phyloP scores from a whole-genome alignment of 106 monocot genomes.

The Agapanthus africanus region DNA sequence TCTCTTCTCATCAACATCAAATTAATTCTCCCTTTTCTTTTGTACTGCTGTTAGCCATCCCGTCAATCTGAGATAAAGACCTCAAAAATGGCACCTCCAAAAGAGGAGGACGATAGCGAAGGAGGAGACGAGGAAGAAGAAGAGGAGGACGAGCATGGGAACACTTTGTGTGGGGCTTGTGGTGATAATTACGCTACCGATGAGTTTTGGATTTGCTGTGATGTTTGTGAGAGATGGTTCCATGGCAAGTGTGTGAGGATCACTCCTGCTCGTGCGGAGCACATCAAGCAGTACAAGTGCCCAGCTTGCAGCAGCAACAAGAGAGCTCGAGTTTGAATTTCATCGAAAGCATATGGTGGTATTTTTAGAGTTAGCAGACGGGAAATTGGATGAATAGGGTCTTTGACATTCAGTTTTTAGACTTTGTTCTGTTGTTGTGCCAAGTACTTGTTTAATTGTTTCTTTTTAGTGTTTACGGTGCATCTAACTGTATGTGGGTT shows the following conservation, averaged over 20 bases:
- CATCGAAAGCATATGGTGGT: not conserved
- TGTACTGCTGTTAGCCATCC: not conserved
- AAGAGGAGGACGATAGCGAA: constrained; percentile 30
- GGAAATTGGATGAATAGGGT: not conserved
- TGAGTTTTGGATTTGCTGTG: constrained; percentile 75
- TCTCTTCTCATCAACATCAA: no score
- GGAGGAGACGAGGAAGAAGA: constrained; percentile 54
- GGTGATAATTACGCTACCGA: constrained; percentile 43
- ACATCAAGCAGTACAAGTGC: constrained; percentile 79
- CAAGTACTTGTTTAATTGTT: not conserved
- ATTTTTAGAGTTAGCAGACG: not conserved
- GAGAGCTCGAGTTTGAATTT: constrained; percentile 19
- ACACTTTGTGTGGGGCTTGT: constrained; percentile 57
- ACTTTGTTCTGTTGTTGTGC: constrained; percentile 1
- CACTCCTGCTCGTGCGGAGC: constrained; percentile 61
- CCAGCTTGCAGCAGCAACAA: constrained; percentile 64
- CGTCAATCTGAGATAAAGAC: constrained; percentile 29
- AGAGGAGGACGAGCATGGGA: constrained; percentile 48
- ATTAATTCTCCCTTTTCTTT: not conserved
- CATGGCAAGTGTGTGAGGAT: constrained; percentile 65
- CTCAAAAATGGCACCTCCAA: constrained; percentile 21
- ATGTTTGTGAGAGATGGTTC: constrained; percentile 58
- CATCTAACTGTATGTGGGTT: not conserved
- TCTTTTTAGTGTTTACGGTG: not conserved
- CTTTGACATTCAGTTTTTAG: constrained; percentile 1